Base-by-base conservation (phyloP, 371 early-diverging fungal species). In the Mucor mucedo region DNA sequence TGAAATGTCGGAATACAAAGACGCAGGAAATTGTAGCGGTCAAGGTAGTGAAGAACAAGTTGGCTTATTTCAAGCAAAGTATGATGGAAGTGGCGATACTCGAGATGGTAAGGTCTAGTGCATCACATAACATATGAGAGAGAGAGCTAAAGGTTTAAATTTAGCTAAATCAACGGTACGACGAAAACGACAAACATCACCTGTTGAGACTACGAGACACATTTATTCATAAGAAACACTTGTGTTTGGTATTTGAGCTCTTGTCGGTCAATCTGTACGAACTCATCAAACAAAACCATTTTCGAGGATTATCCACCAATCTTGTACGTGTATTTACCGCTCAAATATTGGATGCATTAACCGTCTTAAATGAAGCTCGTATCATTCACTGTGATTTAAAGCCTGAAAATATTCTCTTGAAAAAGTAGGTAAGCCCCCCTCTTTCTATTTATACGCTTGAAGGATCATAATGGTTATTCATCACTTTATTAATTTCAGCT, bases 361-460 rank as follows among this genome's bases (percentile, higher is more conserved):
- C 83, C n/a, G 83, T 95, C 8, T 73, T 99, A 49, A 89, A 87
- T 69, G 83, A 87, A 67, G 91, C 95, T 1, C 85, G 91, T 41
- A 91, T 98, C 50, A 95, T 96, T 47, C 99, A 99, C 71, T 95
- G 97, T 60, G 99, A 99, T 79, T 80, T 99, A 58, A 99, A 99
- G 74, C 98, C 99, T 3, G 98, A 96, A 72, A 97, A 98, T 69
- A 93, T 97, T 30, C 63, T 98, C 60, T 78, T 98, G n/a, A 91
- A 91, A 68, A 87, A 88, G 91, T 89, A 73, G 54, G 84, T 61
- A 42, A 45, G 21, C 21, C 21, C 21, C 21, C 21, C 21, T 21
- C 21, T 21, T 21, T 21, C 21, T 21, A 21, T 21, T 21, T 21
- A 21, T 21, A 21, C 21, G 21, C 21, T 21, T 21, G 21, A 1